Percentiles rank a stretch among this genome's conserved stretches.
These are phyloP conservation scores for Leucocoprinus birnbaumii DNA, from an alignment of 768 basidiomycete species.

Conservation along the genomic window DNA sequence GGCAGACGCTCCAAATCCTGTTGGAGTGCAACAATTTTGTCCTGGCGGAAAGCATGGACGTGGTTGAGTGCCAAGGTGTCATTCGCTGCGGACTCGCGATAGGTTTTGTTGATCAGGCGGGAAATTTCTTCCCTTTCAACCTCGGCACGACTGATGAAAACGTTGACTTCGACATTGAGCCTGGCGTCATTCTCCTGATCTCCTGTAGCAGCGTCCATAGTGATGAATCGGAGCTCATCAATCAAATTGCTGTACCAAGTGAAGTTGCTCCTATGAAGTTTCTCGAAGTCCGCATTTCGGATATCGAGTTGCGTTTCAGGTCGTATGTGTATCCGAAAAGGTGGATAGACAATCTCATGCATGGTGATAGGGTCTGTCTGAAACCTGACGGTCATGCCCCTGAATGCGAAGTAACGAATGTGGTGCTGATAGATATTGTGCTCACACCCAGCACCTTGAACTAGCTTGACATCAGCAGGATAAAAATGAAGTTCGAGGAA, in stretches of 20 bases:
- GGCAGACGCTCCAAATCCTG: constrained; percentile 86
- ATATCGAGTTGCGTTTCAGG: constrained; percentile 86
- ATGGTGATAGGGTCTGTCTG: constrained; percentile 80
- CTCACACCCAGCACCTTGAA: constrained; percentile 86
- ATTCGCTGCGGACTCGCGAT: constrained; percentile 74
- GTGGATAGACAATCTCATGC: constrained; percentile 87
- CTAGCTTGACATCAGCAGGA: constrained; percentile 78
- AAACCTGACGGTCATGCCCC: constrained; percentile 85
- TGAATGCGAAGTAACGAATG: constrained; percentile 83
- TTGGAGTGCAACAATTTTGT: constrained; percentile 96
- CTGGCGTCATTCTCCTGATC: constrained; percentile 69
- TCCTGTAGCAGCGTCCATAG: constrained; percentile 75
- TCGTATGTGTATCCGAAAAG: constrained; percentile 80
- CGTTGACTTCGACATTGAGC: constrained; percentile 60
- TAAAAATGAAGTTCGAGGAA: constrained; percentile 97
- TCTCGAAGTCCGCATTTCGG: constrained; percentile 89
- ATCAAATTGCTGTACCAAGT: constrained; percentile 75
- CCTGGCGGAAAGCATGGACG: constrained; percentile 84
- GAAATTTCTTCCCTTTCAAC: constrained; percentile 72
- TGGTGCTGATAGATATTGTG: constrained; percentile 96
- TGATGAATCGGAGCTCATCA: constrained; percentile 74
- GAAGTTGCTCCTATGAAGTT: constrained; percentile 66
- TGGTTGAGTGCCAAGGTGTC: constrained; percentile 88
- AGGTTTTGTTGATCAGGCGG: constrained; percentile 71
- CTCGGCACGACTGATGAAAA: constrained; percentile 70